phyloP scores from a whole-genome alignment of 768 basidiomycete genomes.

The Coprinopsis cinerea region DNA sequence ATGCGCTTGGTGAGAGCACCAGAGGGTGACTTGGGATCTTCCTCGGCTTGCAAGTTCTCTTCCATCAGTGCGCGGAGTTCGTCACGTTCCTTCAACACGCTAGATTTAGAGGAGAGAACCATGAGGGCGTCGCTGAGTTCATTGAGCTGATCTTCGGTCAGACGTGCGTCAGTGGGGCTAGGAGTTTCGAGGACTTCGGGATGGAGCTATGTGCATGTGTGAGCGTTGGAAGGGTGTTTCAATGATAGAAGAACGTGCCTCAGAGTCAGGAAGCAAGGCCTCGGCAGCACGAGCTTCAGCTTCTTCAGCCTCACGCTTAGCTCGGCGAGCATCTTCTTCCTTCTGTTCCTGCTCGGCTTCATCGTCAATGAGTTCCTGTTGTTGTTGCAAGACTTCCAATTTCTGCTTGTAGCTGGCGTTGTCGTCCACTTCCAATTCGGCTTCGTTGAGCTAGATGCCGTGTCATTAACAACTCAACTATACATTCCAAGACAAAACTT shows the following conservation, averaged over 20 bases:
- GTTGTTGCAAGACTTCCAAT: conserved; percentile 94
- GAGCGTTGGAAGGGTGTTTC: not conserved
- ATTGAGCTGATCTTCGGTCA: conserved; percentile 94
- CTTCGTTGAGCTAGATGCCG: conserved; percentile 85
- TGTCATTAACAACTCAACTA: conserved; percentile 6
- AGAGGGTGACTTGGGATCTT: conserved; percentile 77
- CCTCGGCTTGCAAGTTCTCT: conserved; percentile 86
- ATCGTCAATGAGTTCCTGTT: conserved; percentile 99
- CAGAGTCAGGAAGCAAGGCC: conserved; percentile 81
- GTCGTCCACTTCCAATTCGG: conserved; percentile 92
- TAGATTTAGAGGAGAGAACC: conserved; percentile 88
- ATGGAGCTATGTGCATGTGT: conserved; percentile 40
- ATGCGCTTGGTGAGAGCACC: conserved; percentile 94
- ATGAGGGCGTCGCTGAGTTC: conserved; percentile 90
- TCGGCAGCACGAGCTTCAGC: conserved; percentile 74
- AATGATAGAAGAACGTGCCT: conserved; percentile 41
- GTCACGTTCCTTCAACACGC: conserved; percentile 91
- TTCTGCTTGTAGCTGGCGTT: conserved; percentile 97
- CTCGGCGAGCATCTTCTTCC: conserved; percentile 86
- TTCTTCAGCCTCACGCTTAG: conserved; percentile 75
- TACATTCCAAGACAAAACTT: conserved; percentile 22
- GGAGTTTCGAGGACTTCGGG: conserved; percentile 60
- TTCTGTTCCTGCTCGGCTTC: conserved; percentile 98
- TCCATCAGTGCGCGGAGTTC: conserved; percentile 91
- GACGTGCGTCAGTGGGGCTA: conserved; percentile 36